Conservation (phyloP, 345 rosid species). For the Eucalyptus microcorys region DNA sequence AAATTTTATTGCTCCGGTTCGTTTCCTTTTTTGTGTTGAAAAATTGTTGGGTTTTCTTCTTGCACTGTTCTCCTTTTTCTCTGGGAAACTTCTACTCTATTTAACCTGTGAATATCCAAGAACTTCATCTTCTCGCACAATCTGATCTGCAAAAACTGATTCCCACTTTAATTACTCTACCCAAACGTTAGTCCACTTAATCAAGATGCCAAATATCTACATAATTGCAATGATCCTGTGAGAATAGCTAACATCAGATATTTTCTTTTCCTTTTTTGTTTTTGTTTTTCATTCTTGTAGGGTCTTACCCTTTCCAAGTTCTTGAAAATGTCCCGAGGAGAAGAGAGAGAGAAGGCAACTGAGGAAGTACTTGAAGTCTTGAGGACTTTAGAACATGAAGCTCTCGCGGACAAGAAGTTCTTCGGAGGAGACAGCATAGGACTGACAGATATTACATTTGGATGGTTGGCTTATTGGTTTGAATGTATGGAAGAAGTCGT, state of each 20-base stretch:
- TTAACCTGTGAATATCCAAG: neutral
- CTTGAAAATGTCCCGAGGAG: neutral
- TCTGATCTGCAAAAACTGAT: neutral
- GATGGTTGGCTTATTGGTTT: neutral
- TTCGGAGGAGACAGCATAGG: neutral
- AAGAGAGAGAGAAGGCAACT: slow-evolving; percentile 2
- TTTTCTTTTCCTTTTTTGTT: neutral
- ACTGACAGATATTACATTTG: neutral
- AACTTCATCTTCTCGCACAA: neutral
- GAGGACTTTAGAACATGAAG: neutral
- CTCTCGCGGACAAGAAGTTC: slow-evolving; percentile 4
- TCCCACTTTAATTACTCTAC: neutral
- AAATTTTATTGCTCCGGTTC: neutral
- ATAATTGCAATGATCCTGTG: neutral
- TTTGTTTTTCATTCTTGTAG: neutral
- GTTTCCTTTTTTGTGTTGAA: neutral
- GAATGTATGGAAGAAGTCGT: neutral
- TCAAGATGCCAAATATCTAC: neutral
- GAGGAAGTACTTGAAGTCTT: neutral
- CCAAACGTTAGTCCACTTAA: neutral
- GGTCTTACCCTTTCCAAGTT: neutral
- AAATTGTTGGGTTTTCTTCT: neutral
- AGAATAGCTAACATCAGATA: neutral
- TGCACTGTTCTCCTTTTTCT: neutral
- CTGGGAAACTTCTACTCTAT: neutral